phyloP scores from a whole-genome alignment of 2,329 filamentous ascomycete species.

The Seiridium unicorne region DNA sequence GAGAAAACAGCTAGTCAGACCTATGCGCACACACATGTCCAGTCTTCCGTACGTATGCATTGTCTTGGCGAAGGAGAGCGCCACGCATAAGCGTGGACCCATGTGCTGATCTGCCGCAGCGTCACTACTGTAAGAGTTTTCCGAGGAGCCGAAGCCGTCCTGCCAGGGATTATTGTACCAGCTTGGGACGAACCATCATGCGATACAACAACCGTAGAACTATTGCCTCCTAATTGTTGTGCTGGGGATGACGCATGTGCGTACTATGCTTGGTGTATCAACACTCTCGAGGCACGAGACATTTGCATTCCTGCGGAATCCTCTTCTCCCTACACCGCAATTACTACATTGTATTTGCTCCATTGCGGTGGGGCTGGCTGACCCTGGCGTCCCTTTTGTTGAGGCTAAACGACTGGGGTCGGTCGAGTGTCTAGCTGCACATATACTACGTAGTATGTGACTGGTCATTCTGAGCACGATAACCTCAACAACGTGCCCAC shows the following conservation, averaged over 20 bases:
- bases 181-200: slow-evolving; percentile 12
- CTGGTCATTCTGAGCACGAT: not conserved
- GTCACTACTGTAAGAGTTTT: slow-evolving; percentile 9
- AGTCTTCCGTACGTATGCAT: slow-evolving; percentile 6
- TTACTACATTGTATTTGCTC: not conserved
- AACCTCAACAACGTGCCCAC: not conserved
- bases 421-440: not conserved
- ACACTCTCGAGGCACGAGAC: too few species aligned
- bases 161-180: slow-evolving; percentile 13
- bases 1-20: not conserved
- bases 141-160: slow-evolving; percentile 12
- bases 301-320: too few species aligned
- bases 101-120: slow-evolving; percentile 12
- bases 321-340: not conserved
- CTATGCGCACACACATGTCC: not conserved
- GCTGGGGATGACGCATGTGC: not conserved
- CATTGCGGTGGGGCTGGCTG: not conserved
- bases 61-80: slow-evolving; percentile 10
- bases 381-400: not conserved
- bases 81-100: slow-evolving; percentile 10
- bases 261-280: too few species aligned
- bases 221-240: not conserved
- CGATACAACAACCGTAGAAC: slow-evolving; percentile 1
- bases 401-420: not conserved
- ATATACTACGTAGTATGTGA: not conserved